Evolutionary conservation across 2,329 filamentous ascomycete species (phyloP).

Genomic region (Thelonectria olida): DNA sequence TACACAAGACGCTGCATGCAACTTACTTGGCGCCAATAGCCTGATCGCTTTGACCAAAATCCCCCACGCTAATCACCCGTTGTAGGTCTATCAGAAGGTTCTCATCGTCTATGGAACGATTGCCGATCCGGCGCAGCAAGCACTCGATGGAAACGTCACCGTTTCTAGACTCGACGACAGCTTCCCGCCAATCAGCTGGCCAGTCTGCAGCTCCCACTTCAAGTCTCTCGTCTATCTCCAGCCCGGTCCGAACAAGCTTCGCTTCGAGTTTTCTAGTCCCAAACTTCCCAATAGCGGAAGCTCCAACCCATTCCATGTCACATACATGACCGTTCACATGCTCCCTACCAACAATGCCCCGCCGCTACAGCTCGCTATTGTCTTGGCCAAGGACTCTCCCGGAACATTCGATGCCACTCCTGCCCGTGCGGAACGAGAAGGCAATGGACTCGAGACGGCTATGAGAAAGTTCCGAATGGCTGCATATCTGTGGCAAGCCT

Average conservation of each 20-base stretch:
- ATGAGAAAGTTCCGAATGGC: slow-evolving; percentile 93
- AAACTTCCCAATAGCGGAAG: slow-evolving; percentile 77
- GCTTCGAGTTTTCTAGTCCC: slow-evolving; percentile 87
- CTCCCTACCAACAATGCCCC: slow-evolving; percentile 81
- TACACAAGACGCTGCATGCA: slow-evolving; percentile 15
- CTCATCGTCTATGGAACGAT: slow-evolving; percentile 84
- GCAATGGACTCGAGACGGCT: slow-evolving; percentile 82
- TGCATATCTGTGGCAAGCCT: slow-evolving; percentile 96
- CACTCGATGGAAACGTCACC: slow-evolving; percentile 81
- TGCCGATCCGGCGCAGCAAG: slow-evolving; percentile 73
- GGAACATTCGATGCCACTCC: slow-evolving; percentile 86
- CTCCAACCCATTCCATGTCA: slow-evolving; percentile 77
- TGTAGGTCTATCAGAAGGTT: slow-evolving; percentile 89
- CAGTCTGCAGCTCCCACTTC: slow-evolving; percentile 88
- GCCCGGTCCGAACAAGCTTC: slow-evolving; percentile 87
- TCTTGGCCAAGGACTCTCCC: slow-evolving; percentile 88
- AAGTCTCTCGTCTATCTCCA: slow-evolving; percentile 91
- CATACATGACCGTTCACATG: slow-evolving; percentile 86
- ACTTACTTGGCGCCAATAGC: slow-evolving; percentile 15
- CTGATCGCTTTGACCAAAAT: slow-evolving; percentile 4
- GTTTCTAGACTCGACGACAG: slow-evolving; percentile 84
- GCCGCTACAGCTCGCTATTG: slow-evolving; percentile 87
- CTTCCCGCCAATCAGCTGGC: slow-evolving; percentile 87
- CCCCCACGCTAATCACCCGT: slow-evolving; percentile 34
- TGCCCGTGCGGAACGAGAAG: slow-evolving; percentile 78